Evolutionary conservation across 192 early-diverging fungal species (phyloP).

Genomic region (Spizellomyces punctatus): DNA sequence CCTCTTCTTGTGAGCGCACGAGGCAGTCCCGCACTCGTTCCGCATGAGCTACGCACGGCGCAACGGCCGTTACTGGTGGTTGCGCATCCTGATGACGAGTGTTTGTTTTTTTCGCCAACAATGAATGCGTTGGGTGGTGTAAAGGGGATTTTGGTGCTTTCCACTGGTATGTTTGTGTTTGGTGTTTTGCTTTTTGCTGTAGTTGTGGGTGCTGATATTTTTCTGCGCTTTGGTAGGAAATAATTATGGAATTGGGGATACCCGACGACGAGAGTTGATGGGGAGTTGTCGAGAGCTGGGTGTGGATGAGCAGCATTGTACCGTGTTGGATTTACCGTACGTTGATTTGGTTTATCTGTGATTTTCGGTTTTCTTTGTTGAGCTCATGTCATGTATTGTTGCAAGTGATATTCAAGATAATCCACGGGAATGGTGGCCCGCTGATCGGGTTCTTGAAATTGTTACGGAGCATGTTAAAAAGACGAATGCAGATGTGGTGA

Average conservation of each 20-base stretch:
- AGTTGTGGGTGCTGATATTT: no score
- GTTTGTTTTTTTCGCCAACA: conserved; percentile 93
- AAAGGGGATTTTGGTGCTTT: conserved; percentile 77
- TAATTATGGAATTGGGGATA: conserved; percentile 63
- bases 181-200: neutral
- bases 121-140: conserved; percentile 56
- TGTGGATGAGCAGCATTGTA: conserved; percentile 51
- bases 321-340: conserved; percentile 64
- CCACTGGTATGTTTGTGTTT: conserved; percentile 64
- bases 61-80: conserved; percentile 28
- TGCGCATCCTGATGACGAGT: conserved; percentile 88
- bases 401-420: conserved; percentile 53
- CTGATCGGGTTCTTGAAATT: conserved; percentile 24
- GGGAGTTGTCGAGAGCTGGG: conserved; percentile 64
- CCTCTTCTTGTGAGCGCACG: conserved; percentile 6
- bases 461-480: conserved; percentile 32
- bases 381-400: no score
- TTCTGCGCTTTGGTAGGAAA: conserved; percentile 51
- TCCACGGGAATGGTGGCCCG: conserved; percentile 45
- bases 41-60: neutral
- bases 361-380: neutral
- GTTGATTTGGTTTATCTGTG: conserved; percentile 10
- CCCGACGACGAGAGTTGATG: conserved; percentile 63
- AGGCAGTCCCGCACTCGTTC: conserved; percentile 14
- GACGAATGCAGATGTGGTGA: conserved; percentile 21